Conservation (phyloP, 345 rosid genomes). For the Noccaea caerulescens region DNA sequence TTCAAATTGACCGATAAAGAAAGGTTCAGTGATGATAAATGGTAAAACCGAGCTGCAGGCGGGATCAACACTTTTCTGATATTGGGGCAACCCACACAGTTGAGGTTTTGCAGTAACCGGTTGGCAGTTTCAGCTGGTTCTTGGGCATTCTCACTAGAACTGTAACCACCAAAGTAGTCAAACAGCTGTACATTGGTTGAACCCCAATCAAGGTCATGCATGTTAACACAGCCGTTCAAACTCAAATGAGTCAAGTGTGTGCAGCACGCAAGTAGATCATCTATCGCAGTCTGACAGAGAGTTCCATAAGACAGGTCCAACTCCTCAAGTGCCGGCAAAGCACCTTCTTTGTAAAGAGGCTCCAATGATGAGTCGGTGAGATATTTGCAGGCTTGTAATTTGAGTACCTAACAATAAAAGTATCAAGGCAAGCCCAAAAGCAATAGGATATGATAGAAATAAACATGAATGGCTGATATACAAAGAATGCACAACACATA, state of each 20-base stretch:
- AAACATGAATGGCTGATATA: constrained; percentile 12
- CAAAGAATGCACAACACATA: constrained; percentile 8
- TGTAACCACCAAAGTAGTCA: constrained; percentile 43
- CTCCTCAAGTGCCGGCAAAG: constrained; percentile 77
- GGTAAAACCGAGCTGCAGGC: constrained; percentile 71
- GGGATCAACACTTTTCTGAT: constrained; percentile 89
- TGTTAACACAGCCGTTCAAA: constrained; percentile 88
- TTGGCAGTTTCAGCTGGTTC: constrained; percentile 56
- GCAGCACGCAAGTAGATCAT: constrained; percentile 92
- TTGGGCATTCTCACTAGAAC: constrained; percentile 40
- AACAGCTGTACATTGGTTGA: constrained; percentile 51
- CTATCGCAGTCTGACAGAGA: constrained; percentile 88
- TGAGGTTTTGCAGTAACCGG: constrained; percentile 87
- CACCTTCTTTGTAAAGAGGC: constrained; percentile 87
- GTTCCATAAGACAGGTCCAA: constrained; percentile 95
- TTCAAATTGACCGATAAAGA: constrained; percentile 81
- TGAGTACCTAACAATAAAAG: constrained; percentile 62
- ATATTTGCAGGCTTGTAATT: constrained; percentile 97
- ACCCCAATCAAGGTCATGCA: constrained; percentile 97
- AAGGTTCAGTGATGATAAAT: constrained; percentile 79
- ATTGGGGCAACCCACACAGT: constrained; percentile 91
- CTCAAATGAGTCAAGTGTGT: constrained; percentile 91
- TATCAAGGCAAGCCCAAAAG: constrained; percentile 17
- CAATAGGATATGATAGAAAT: not conserved
- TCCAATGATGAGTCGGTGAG: constrained; percentile 85